Conservation (phyloP, 768 basidiomycete species). For the Lactarius psammicola region DNA sequence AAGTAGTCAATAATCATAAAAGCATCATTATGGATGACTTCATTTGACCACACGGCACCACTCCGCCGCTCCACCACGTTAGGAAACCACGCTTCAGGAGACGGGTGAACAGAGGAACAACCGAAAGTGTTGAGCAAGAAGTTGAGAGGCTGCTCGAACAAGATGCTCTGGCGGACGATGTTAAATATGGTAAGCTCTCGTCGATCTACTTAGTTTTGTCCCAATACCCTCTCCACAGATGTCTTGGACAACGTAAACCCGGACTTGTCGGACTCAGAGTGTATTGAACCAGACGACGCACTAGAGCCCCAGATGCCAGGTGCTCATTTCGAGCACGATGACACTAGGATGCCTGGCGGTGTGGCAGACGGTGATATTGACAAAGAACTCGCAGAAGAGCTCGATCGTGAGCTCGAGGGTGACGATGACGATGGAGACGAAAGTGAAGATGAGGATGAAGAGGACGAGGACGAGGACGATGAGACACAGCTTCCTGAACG, state of each 20-base stretch:
- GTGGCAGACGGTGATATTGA: conserved; percentile 79
- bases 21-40: conserved; percentile 91
- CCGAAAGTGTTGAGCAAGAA: conserved; percentile 92
- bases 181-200: conserved; percentile 61
- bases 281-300: conserved; percentile 62
- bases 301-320: conserved; percentile 69
- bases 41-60: conserved; percentile 95
- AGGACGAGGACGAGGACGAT: conserved; percentile 81
- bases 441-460: conserved; percentile 70
- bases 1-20: conserved; percentile 56
- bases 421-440: conserved; percentile 62
- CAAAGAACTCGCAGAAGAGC: conserved; percentile 83
- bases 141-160: conserved; percentile 84
- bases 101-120: conserved; percentile 81
- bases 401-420: conserved; percentile 79
- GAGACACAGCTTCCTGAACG: conserved; percentile 69
- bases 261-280: conserved; percentile 86
- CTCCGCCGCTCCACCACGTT: conserved; percentile 87
- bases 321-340: conserved; percentile 62
- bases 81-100: conserved; percentile 92
- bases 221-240: conserved; percentile 44
- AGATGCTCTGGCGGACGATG: conserved; percentile 70
- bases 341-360: conserved; percentile 56
- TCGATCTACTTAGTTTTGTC: background rate
- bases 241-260: conserved; percentile 89